Percentiles rank a stretch among this genome's conserved stretches.
Conservation (phyloP, 176 grass and related monocot genomes). For the Thalia dealbata region DNA sequence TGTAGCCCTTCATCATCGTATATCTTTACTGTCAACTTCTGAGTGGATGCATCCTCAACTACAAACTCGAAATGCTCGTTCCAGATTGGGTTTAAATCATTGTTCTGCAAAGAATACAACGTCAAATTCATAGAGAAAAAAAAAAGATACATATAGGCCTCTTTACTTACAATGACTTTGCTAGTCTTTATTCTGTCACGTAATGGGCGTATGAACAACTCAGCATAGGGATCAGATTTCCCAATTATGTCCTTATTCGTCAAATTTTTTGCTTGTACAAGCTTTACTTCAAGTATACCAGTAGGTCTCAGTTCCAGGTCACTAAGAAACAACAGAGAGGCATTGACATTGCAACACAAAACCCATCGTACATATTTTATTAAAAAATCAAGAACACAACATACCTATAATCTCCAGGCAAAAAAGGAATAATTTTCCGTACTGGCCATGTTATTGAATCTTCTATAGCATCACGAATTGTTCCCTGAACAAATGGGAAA, state of each 20-base stretch:
- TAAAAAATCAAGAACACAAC: constrained; percentile 12
- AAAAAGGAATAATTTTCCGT: constrained; percentile 79
- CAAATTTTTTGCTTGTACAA: constrained; percentile 87
- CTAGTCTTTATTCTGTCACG: constrained; percentile 79
- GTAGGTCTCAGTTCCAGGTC: constrained; percentile 87
- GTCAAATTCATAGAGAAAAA: constrained; percentile 23
- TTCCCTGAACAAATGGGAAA: constrained; percentile 37
- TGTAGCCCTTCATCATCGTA: constrained; percentile 92
- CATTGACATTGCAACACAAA: constrained; percentile 16
- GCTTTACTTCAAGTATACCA: constrained; percentile 89
- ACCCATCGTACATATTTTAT: neutral
- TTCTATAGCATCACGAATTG: constrained; percentile 87
- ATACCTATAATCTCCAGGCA: constrained; percentile 94
- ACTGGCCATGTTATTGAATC: constrained; percentile 91
- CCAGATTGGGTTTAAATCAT: constrained; percentile 98
- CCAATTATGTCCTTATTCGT: constrained; percentile 89
- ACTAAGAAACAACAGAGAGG: constrained; percentile 33
- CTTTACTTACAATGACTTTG: constrained; percentile 83
- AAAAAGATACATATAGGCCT: constrained; percentile 5
- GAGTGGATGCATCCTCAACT: constrained; percentile 90
- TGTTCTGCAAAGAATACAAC: constrained; percentile 51
- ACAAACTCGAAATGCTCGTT: constrained; percentile 92
- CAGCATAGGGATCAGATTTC: constrained; percentile 89
- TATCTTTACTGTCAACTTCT: constrained; percentile 72
- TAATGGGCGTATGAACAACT: constrained; percentile 70